Base-by-base conservation (phyloP, 345 rosid genomes). In the Mercurialis annua region DNA sequence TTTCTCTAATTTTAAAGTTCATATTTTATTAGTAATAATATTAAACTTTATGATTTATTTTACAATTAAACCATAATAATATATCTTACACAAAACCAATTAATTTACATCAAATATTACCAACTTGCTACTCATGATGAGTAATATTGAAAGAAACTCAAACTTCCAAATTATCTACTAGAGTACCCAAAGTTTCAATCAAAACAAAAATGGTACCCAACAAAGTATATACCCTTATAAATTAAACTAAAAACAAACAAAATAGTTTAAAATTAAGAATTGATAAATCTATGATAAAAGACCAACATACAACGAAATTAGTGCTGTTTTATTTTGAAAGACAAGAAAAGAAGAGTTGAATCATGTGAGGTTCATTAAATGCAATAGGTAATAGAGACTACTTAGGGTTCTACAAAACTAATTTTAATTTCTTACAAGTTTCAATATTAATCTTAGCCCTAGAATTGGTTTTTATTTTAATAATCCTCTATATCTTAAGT, bases 361-460 rank as follows among this genome's bases (percentile, higher is more conserved):
- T 80, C 86, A 75, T 80, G 83, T 80, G 86, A 80, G 14, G 74
- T 3, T 50, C 78, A 78, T 60, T 82, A 63, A 82, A 82, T 82
- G 86, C 78, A 65, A 26, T 62, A 54, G 61, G 66, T 46, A 60
- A 62, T 52, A 31, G 72, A 23, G 12, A 52, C 68, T 50, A 53
- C 66, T 56, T 77, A 65, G 83, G 80, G 78, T 79, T 79, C 65
- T 58, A 55, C 81, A 59, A 62, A 65, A 46, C 3, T 51, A 21
- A 7, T 18, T 21, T 51, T 51, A 21, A 4, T 51, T 17, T 9
- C 47, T 33, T 53, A 53, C 69, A 72, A 64, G 59, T 50, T 58
- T 71, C 71, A 78, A 61, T 70, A 66, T 53, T 64, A 69, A 70
- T 57, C 69, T 73, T 59, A 42, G 43, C 58, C 42, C 55, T 67